Evolutionary conservation across 202 grass and related monocot species (phyloP).

Genomic region (Zizania palustris): DNA sequence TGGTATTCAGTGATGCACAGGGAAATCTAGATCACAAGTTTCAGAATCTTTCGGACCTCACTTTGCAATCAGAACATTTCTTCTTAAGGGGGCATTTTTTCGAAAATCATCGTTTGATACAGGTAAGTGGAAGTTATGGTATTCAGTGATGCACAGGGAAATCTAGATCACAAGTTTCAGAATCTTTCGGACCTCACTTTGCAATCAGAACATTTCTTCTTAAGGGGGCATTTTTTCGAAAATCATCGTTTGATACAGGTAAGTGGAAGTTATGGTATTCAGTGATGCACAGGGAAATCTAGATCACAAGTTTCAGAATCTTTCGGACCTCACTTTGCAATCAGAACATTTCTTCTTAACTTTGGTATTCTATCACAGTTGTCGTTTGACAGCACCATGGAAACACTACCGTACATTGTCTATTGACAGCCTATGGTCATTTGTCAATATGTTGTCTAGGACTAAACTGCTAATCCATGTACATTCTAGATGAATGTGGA

Average conservation of each 20-base stretch:
- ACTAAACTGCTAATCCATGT: not conserved
- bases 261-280: slow-evolving; percentile 17
- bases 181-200: not conserved
- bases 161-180: not conserved
- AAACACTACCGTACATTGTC: not conserved
- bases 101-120: slow-evolving; percentile 30
- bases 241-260: slow-evolving; percentile 37
- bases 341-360: not conserved
- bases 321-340: not conserved
- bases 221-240: slow-evolving; percentile 16
- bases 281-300: slow-evolving; percentile 19
- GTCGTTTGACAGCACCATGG: not conserved
- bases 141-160: slow-evolving; percentile 15
- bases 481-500: not conserved
- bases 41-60: not conserved
- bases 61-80: not conserved
- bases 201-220: not conserved
- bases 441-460: not conserved
- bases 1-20: slow-evolving; percentile 21
- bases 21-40: not conserved
- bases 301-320: not conserved
- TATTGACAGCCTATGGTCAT: too few relatives aligned
- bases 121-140: slow-evolving; percentile 25
- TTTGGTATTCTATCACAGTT: not conserved
- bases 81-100: slow-evolving; percentile 24